Conservation (phyloP, 768 basidiomycete species). For the Suillus ampliporus region DNA sequence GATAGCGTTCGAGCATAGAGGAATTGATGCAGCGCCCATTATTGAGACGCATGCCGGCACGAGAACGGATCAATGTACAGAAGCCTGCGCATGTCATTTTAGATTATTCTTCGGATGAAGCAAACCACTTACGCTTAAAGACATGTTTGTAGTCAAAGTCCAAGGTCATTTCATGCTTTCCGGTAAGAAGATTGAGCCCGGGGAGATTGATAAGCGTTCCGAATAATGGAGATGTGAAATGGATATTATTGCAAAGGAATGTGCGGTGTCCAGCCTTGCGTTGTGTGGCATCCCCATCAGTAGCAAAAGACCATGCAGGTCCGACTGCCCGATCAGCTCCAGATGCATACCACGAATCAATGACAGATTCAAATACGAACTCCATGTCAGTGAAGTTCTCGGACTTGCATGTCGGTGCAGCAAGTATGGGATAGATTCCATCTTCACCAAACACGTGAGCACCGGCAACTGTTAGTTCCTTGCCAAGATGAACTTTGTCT, state of each 20-base stretch:
- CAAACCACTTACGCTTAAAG: conserved; percentile 21
- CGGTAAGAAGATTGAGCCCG: conserved; percentile 23
- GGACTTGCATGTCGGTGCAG: conserved; percentile 18
- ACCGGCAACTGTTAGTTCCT: conserved; percentile 20
- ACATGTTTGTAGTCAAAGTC: conserved; percentile 27
- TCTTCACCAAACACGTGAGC: conserved; percentile 13
- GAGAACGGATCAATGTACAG: conserved; percentile 17
- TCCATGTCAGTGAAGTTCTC: conserved; percentile 12
- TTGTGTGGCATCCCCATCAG: conserved; percentile 22
- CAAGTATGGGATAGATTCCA: conserved; percentile 17
- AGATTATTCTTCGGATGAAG: background rate
- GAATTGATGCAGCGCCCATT: conserved; percentile 5
- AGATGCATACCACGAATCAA: conserved; percentile 1
- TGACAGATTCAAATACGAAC: background rate
- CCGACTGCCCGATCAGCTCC: conserved; percentile 9
- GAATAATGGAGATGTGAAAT: conserved; percentile 8
- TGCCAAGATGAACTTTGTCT: conserved; percentile 19
- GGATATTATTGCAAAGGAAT: conserved; percentile 8
- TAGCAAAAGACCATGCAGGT: conserved; percentile 20
- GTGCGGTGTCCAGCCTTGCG: conserved; percentile 13
- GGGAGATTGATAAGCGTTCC: conserved; percentile 8
- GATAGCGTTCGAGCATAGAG: conserved; percentile 1
- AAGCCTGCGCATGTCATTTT: conserved; percentile 12
- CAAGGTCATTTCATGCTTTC: conserved; percentile 13
- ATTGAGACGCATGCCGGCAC: background rate